Percentiles rank a stretch among this genome's conserved stretches.
phyloP scores from a whole-genome alignment of 2,329 filamentous ascomycete species.

The Helotiales sp. region DNA sequence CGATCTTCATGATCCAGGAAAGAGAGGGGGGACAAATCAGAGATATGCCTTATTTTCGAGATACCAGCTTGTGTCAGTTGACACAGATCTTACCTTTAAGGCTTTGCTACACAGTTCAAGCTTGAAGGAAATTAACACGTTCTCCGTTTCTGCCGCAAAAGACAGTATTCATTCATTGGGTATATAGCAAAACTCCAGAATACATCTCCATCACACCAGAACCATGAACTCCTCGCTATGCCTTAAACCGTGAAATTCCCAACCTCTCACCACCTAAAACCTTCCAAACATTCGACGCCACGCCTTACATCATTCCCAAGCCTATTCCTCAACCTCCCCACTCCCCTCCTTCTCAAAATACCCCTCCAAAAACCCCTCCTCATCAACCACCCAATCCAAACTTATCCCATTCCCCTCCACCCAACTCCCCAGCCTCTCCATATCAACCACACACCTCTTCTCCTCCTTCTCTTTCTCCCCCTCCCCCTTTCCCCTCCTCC shows the following conservation, averaged over 20 bases:
- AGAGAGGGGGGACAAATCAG: no score
- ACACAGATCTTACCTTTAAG: no score
- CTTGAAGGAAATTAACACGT: not conserved
- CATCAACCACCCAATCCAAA: conserved; percentile 67
- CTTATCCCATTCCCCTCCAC: conserved; percentile 74
- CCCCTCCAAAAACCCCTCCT: conserved; percentile 71
- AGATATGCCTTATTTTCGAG: no score
- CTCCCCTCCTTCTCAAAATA: conserved; percentile 53
- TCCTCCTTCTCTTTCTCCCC: conserved; percentile 44
- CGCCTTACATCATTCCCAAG: not conserved
- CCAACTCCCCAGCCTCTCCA: conserved; percentile 53
- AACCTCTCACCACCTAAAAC: not conserved
- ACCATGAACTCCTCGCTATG: not conserved
- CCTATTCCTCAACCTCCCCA: conserved; percentile 36
- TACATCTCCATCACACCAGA: not conserved
- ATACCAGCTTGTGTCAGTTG: no score
- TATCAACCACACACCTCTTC: conserved; percentile 53
- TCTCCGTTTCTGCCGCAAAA: not conserved
- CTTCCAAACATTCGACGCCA: not conserved
- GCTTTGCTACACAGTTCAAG: not conserved
- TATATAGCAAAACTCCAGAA: not conserved
- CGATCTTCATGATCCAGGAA: no score
- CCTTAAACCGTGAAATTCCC: not conserved
- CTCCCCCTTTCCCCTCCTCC: conserved; percentile 35
- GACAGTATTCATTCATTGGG: not conserved